Percentiles rank a stretch among this genome's conserved stretches.
These are phyloP conservation scores for Nannochloropsis limnetica DNA, from an alignment of 352 stramenopile species.

Conservation along the genomic window DNA sequence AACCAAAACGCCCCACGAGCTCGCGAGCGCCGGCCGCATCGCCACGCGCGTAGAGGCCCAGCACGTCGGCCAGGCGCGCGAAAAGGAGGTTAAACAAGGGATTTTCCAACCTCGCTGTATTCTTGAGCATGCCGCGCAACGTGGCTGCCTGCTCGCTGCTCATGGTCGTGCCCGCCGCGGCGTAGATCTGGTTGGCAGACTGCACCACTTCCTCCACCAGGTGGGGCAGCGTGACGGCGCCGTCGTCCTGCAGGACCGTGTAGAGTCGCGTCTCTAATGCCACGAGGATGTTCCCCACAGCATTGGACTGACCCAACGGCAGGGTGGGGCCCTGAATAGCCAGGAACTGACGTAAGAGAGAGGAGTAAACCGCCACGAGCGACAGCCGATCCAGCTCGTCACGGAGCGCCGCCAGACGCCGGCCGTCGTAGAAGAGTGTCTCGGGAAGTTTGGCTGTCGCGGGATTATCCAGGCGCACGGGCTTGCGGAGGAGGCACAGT, in stretches of 20 bases:
- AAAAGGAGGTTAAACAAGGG: constrained; percentile 10
- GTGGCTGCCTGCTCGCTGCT: background rate
- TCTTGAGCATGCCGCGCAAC: constrained; percentile 9
- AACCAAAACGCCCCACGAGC: background rate
- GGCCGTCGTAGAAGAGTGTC: background rate
- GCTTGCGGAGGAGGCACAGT: background rate
- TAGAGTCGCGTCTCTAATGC: background rate
- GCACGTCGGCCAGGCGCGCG: background rate
- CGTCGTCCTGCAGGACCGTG: background rate
- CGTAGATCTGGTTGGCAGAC: background rate
- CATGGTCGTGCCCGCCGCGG: background rate
- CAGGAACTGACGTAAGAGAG: constrained; percentile 17
- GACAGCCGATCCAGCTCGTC: constrained; percentile 8
- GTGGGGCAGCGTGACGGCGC: background rate
- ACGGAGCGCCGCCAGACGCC: background rate
- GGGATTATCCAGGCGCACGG: background rate
- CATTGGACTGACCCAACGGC: background rate
- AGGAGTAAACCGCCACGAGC: constrained; percentile 12
- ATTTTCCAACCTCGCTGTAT: background rate
- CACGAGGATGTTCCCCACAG: background rate
- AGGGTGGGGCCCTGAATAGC: background rate
- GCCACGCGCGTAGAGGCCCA: background rate
- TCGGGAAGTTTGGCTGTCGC: background rate
- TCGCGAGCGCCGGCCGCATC: background rate
- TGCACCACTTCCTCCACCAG: constrained; percentile 6